Percentiles rank a stretch among this genome's conserved stretches.
Evolutionary conservation across 2,329 filamentous ascomycete species (phyloP).

Genomic region (Fusarium vanettenii): DNA sequence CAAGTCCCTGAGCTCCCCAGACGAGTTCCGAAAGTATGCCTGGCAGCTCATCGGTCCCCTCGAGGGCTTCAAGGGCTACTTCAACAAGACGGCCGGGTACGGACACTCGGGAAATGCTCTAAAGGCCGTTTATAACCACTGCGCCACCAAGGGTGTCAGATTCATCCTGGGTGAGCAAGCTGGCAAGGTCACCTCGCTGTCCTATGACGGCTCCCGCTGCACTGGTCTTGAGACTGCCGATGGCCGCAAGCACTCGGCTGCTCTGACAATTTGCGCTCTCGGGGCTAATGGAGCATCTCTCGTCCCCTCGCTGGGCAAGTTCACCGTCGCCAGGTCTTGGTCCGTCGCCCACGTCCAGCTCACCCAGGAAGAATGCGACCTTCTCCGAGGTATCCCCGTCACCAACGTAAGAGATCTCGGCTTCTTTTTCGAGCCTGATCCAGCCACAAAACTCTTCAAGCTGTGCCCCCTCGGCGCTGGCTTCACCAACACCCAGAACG

Average conservation of each 20-base stretch:
- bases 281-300: constrained; percentile 2
- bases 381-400: constrained; percentile 14
- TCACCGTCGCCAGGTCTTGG: constrained; percentile 3
- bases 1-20: background rate
- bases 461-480: constrained; percentile 17
- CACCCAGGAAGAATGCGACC: constrained; percentile 8
- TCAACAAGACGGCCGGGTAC: constrained; percentile 6
- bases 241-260: background rate
- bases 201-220: background rate
- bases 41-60: constrained; percentile 12
- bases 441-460: constrained; percentile 15
- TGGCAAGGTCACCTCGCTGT: constrained; percentile 4
- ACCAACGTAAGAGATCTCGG: constrained; percentile 11
- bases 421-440: constrained; percentile 16
- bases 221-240: constrained; percentile 8
- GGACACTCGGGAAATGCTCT: constrained; percentile 8
- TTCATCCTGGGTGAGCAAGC: constrained; percentile 10
- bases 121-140: background rate
- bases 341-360: constrained; percentile 19
- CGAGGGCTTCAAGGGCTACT: constrained; percentile 9
- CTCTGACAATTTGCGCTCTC: constrained; percentile 6
- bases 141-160: constrained; percentile 3
- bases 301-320: background rate
- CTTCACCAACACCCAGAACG: constrained; percentile 10
- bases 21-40: constrained; percentile 8